These are phyloP conservation scores for Hortiboletus campestris DNA, from an alignment of 768 basidiomycete genomes.

Conservation along the genomic window DNA sequence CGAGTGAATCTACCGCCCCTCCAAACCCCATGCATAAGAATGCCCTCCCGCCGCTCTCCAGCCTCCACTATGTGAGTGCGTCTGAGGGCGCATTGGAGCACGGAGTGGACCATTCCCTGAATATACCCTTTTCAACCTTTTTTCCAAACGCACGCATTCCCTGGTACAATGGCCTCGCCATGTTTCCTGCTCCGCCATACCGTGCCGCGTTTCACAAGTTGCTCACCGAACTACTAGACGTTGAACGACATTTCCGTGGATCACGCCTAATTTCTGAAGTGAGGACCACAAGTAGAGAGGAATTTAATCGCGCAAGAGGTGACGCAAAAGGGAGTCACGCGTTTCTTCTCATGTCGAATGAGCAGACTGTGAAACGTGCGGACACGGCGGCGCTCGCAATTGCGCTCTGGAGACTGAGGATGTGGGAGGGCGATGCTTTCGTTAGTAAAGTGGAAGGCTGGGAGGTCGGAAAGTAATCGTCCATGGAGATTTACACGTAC, in stretches of 20 bases:
- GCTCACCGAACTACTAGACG: conserved; percentile 45
- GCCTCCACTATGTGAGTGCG: conserved; percentile 7
- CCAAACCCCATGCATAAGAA: conserved; percentile 7
- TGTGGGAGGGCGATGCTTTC: conserved; percentile 63
- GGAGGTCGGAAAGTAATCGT: conserved; percentile 31
- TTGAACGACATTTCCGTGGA: conserved; percentile 41
- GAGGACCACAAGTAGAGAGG: background rate
- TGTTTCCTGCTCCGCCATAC: conserved; percentile 63
- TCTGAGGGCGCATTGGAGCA: background rate
- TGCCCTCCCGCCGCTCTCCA: conserved; percentile 29
- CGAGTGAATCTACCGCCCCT: conserved; percentile 4
- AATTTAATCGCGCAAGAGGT: conserved; percentile 10
- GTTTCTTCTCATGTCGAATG: conserved; percentile 59
- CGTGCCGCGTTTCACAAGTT: conserved; percentile 55
- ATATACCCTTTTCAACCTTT: conserved; percentile 15
- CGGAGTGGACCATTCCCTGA: background rate
- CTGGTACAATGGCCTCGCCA: conserved; percentile 60
- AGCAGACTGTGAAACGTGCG: conserved; percentile 45
- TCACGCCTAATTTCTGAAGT: background rate
- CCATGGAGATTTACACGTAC: no score
- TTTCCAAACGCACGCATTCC: conserved; percentile 47
- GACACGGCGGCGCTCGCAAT: conserved; percentile 66
- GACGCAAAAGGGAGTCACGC: conserved; percentile 62
- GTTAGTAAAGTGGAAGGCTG: conserved; percentile 28
- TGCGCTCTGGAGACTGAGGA: conserved; percentile 75